A percentile compares a stretch with the other conserved stretches of the same genome.
Evolutionary conservation across 148 eudicot species (phyloP).

Genomic region (Rhododendron simsii): DNA sequence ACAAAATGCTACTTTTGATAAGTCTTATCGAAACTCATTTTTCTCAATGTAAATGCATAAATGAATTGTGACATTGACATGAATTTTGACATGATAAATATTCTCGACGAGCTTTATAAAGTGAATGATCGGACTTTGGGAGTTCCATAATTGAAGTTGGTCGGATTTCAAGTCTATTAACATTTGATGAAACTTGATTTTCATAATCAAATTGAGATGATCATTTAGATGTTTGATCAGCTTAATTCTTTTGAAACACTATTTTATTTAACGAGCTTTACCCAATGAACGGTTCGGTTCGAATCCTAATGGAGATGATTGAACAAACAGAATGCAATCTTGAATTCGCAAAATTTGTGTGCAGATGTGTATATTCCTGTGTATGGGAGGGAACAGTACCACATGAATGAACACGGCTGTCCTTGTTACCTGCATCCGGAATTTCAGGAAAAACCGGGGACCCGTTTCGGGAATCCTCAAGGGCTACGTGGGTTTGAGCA

Average conservation of each 20-base stretch:
- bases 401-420: conserved; percentile 78
- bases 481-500: conserved; percentile 66
- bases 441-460: conserved; percentile 54
- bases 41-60: too few relatives aligned
- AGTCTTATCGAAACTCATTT: too few relatives aligned
- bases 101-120: too few relatives aligned
- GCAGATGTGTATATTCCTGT: conserved; percentile 67
- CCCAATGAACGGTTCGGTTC: background rate
- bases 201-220: background rate
- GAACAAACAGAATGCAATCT: background rate
- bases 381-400: conserved; percentile 70
- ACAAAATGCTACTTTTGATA: too few relatives aligned
- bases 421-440: conserved; percentile 57
- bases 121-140: too few relatives aligned
- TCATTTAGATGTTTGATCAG: background rate
- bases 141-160: too few relatives aligned
- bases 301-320: too few relatives aligned
- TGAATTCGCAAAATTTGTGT: background rate
- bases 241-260: background rate
- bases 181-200: background rate
- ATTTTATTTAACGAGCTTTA: background rate
- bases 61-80: too few relatives aligned
- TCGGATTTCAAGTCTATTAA: too few relatives aligned
- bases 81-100: too few relatives aligned
- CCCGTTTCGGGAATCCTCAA: conserved; percentile 68